Evolutionary conservation across 2,329 filamentous ascomycete species (phyloP).

Genomic region (Hirsutella minnesotensis): DNA sequence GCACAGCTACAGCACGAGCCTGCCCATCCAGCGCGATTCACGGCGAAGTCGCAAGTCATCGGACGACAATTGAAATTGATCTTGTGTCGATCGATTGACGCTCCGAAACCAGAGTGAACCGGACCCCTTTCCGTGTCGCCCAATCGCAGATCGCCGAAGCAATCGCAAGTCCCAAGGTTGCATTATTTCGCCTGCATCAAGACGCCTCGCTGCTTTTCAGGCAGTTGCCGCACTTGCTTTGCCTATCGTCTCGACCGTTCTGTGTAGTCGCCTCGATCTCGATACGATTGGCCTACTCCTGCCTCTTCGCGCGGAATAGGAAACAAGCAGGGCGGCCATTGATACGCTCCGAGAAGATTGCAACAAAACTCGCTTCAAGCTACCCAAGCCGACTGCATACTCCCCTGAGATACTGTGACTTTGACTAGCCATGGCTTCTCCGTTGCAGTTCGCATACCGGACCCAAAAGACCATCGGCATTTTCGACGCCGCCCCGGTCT

Average conservation of each 20-base stretch:
- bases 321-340: not conserved
- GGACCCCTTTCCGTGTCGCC: not conserved
- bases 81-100: not conserved
- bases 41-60: too few species aligned
- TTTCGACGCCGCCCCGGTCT: conserved; percentile 81
- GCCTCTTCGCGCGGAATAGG: not conserved
- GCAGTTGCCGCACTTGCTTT: not conserved
- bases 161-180: not conserved
- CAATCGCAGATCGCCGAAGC: not conserved
- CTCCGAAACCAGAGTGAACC: not conserved
- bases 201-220: not conserved
- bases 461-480: conserved; percentile 94
- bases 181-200: not conserved
- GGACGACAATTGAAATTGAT: too few species aligned
- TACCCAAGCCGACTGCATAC: conserved; percentile 12
- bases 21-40: too few species aligned
- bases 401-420: conserved; percentile 51
- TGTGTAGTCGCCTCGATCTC: not conserved
- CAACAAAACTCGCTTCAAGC: not conserved
- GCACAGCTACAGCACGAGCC: too few species aligned
- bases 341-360: conserved; percentile 12
- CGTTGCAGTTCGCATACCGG: conserved; percentile 92
- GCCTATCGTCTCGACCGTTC: not conserved
- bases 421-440: conserved; percentile 88
- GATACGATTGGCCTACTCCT: not conserved